Evolutionary conservation across 352 stramenopile genomes (phyloP), one percentile per base, ranked within the genome.

Genomic region (Globisporangium sylvaticum): DNA sequence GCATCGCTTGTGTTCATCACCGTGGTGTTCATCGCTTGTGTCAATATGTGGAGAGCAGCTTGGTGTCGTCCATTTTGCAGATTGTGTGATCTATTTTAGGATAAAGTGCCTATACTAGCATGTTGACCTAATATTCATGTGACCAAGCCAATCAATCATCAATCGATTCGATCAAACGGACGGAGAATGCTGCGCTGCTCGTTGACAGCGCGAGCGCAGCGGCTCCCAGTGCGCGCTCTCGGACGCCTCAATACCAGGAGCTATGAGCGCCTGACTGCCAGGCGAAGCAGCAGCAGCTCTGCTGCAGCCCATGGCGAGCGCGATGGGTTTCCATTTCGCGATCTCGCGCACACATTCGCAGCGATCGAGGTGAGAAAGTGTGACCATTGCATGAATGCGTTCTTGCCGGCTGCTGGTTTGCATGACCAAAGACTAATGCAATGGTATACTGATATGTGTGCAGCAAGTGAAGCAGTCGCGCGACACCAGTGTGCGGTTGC

Each of bases 391-490:
- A 22, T 18, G 8, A 3, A 15, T 44, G 31, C 31, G 2, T 15
- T 4, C 22, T 25, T n/a, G 9, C 10, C 10, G 10, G 42, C 42
- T 50, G 42, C 42, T 44, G 7, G 5, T 20, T 22, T 12, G 18
- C 7, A 6, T n/a, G 8, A 2, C 60, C 20, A 6, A n/a, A 8
- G 31, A 20, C 29, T 60, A 34, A 10, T 12, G 6, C 15, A 22
- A 4, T 55, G 29, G 63, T 46, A 73, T 20, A 42, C 20, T 34
- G 18, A 56, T 58, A 48, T 58, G 6, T 8, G 0, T 62, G 22
- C 66, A 92, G 84, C 64, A 78, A 53, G 72, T 69, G 15, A 87
- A 79, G 62, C 79, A 73, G 66, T 90, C 86, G 3, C 81, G 86
- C 14, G 80, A 83, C 25, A 66, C 74, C 18, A 85, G 81, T 39